These are phyloP conservation scores for Cutaneotrichosporon sp. DNA, from an alignment of 1,284 basidiomycete species.

Conservation along the genomic window DNA sequence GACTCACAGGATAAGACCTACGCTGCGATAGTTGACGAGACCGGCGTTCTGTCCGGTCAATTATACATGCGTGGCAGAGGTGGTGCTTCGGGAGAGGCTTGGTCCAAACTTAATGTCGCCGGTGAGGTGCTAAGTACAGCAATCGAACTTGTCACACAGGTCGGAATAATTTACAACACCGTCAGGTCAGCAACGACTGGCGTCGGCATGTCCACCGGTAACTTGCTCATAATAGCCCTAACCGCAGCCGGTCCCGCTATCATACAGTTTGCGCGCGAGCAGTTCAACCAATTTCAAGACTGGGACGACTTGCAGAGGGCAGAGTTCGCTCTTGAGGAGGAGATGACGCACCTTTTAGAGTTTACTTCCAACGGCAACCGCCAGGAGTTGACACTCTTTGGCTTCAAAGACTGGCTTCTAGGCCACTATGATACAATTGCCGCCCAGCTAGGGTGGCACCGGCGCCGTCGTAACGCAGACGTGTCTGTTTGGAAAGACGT, in stretches of 20 bases:
- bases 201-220: background rate
- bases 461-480: too few relatives aligned
- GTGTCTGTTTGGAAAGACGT: too few relatives aligned
- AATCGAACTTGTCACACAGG: slow-evolving; percentile 39
- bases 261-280: too few relatives aligned
- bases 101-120: slow-evolving; percentile 53
- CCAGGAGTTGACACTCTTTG: slow-evolving; percentile 71
- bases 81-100: slow-evolving; percentile 10
- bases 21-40: slow-evolving; percentile 71
- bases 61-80: slow-evolving; percentile 8
- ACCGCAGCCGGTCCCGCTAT: too few relatives aligned
- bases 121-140: slow-evolving; percentile 65
- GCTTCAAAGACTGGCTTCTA: slow-evolving; percentile 72
- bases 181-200: slow-evolving; percentile 50
- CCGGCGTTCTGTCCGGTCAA: slow-evolving; percentile 48
- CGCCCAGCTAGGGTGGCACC: too few relatives aligned
- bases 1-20: slow-evolving; percentile 64
- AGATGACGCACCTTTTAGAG: slow-evolving; percentile 52
- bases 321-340: background rate
- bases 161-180: slow-evolving; percentile 58
- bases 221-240: too few relatives aligned
- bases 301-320: too few relatives aligned
- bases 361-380: slow-evolving; percentile 63
- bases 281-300: too few relatives aligned
- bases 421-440: slow-evolving; percentile 57